A percentile compares a stretch with the other conserved stretches of the same genome.
Conservation (phyloP, 176 grass and related monocot species). For the Oropetium thomaeum region DNA sequence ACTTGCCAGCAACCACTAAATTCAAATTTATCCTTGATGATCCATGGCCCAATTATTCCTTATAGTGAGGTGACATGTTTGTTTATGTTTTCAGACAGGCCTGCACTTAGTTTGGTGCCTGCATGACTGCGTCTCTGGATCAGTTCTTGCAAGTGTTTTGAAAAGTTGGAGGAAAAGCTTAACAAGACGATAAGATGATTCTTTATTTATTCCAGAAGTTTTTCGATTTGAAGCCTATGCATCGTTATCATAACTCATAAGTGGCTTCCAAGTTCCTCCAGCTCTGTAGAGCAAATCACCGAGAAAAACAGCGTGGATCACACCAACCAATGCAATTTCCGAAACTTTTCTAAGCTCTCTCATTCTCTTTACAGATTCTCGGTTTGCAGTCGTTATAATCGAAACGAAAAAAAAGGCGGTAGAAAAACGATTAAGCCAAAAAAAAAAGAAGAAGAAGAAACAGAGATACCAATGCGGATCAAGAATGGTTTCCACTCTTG, state of each 20-base stretch:
- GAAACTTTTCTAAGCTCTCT: neutral
- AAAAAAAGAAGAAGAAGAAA: neutral
- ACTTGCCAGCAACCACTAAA: constrained; percentile 18
- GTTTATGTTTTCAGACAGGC: constrained; percentile 8
- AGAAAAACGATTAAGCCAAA: neutral
- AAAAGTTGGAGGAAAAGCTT: neutral
- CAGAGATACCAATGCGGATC: constrained; percentile 17
- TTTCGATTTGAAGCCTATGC: neutral
- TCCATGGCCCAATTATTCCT: neutral
- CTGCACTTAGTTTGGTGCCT: neutral
- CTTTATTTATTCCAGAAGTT: too few species aligned
- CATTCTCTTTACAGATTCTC: constrained; percentile 3
- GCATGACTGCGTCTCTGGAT: neutral
- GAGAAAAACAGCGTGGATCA: neutral
- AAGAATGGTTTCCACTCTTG: constrained; percentile 33
- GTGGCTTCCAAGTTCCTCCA: constrained; percentile 46
- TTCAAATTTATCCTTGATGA: neutral
- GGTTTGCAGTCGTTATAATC: constrained; percentile 24
- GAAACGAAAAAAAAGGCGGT: neutral
- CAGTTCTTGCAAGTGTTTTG: neutral
- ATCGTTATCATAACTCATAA: constrained; percentile 8
- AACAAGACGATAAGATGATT: too few species aligned
- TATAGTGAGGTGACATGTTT: neutral
- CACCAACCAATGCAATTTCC: neutral
- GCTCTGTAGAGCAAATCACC: neutral